Percentiles rank a stretch among this genome's conserved stretches.
Evolutionary conservation across 1,284 basidiomycete genomes (phyloP).

Genomic region (Fistulinella cinereoalba): DNA sequence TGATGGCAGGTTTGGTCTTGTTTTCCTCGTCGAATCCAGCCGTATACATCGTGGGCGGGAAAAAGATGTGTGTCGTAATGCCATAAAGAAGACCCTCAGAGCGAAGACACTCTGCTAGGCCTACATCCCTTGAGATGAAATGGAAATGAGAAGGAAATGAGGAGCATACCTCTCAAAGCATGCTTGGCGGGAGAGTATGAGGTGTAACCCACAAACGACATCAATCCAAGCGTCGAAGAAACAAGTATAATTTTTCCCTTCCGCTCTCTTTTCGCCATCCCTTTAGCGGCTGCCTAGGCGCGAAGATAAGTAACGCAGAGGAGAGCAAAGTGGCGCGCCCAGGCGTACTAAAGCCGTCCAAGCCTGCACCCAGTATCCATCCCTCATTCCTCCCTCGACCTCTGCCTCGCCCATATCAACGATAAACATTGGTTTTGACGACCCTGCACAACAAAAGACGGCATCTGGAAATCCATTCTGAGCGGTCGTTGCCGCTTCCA

Average conservation of each 20-base stretch:
- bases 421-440: constrained; percentile 57
- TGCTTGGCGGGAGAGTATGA: constrained; percentile 89
- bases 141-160: background rate
- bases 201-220: constrained; percentile 82
- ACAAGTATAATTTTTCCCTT: constrained; percentile 79
- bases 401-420: constrained; percentile 54
- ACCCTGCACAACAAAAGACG: constrained; percentile 70
- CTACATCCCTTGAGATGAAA: constrained; percentile 37
- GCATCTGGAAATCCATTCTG: constrained; percentile 57
- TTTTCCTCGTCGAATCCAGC: constrained; percentile 84
- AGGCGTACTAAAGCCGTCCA: constrained; percentile 73
- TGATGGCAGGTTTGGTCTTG: constrained; percentile 78
- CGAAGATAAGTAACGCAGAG: background rate
- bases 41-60: constrained; percentile 83
- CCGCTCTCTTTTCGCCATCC: constrained; percentile 61
- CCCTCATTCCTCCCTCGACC: constrained; percentile 53
- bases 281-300: constrained; percentile 62
- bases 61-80: constrained; percentile 82
- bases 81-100: constrained; percentile 80
- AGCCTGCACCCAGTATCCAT: constrained; percentile 69
- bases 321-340: background rate
- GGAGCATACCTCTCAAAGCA: constrained; percentile 73
- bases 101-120: constrained; percentile 83
- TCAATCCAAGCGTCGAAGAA: constrained; percentile 78
- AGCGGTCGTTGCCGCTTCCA: constrained; percentile 45